Base-by-base conservation (phyloP, 768 basidiomycete genomes). In the Astraeus odoratus region DNA sequence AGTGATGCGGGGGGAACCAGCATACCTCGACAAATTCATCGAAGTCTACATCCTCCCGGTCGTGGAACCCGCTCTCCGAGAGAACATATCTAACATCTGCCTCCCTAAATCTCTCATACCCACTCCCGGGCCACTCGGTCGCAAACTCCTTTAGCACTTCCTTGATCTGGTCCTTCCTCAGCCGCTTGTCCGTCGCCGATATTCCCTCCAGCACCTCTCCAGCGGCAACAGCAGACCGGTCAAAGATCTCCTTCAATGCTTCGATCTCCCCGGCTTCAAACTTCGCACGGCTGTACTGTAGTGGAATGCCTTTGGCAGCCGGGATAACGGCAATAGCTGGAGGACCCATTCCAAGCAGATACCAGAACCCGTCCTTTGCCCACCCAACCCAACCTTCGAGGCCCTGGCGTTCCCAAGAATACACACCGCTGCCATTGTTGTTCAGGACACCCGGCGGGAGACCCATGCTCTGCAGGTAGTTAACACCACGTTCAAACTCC, bases 21-120 rank as follows among this genome's bases (percentile, higher is more conserved):
- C 80, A 12, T 51, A 88, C 88, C 78, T 94, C 90, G 39, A 93
- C 71, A 61, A 94, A 94, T 58, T 89, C 87, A 51, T 94, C 86
- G 55, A 90, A 80, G 50, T 82, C 79, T 38, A 96, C 65, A 22
- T 75, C 73, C 23, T 65, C 63, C 54, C 73, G 69, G 18, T 65
- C 63, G 39, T 69, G 65, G 61, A 87, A 78, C 3, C 87, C 92
- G 49, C 85, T 81, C 59, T 86, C 81, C 44, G 74, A 73, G 42
- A 94, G 71, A 1, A 90, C 87, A 58, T 89, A 85, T 26, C 80
- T 74, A 34, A 81, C 72, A 49, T 90, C 86, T 51, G 79, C 77
- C 34, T 68, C 61, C 42, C 75, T 68, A 47, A 86, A 68, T 12
- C 68, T 74, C 52, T 78, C 79, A 53, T 88, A 86, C 23, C 76